Conservation (phyloP, 192 early-diverging fungal species). For the Paraglomus occultum region DNA sequence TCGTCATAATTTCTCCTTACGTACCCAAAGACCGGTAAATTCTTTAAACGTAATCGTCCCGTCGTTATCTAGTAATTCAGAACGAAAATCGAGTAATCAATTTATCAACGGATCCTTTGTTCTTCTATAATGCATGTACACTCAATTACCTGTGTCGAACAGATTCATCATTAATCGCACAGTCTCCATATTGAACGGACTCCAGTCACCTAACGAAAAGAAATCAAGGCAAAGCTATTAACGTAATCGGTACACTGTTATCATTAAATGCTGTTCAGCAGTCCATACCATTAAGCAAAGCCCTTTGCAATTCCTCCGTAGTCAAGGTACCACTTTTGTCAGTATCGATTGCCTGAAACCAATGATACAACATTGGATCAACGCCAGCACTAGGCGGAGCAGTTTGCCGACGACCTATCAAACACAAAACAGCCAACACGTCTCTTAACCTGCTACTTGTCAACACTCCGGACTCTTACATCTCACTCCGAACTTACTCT, state of each 20-base stretch:
- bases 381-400: not conserved
- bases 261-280: not conserved
- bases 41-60: conserved; percentile 66
- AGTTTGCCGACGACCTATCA: not conserved
- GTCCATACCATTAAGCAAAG: conserved; percentile 47
- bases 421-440: not conserved
- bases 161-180: conserved; percentile 67
- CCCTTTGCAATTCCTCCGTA: conserved; percentile 55
- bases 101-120: not conserved
- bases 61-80: conserved; percentile 39
- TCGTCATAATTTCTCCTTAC: no score
- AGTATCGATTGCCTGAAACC: conserved; percentile 47
- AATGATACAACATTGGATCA: conserved; percentile 30
- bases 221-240: not conserved
- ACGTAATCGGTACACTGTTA: not conserved
- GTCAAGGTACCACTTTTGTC: conserved; percentile 56
- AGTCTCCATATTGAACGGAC: conserved; percentile 67
- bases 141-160: conserved; percentile 47
- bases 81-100: no score
- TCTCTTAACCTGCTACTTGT: not conserved
- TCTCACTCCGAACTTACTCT: not conserved
- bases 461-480: no score
- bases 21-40: conserved; percentile 58
- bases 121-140: not conserved
- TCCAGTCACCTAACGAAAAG: conserved; percentile 49